phyloP scores from a whole-genome alignment of 169 alveolate species.

The Fabrea salina region DNA sequence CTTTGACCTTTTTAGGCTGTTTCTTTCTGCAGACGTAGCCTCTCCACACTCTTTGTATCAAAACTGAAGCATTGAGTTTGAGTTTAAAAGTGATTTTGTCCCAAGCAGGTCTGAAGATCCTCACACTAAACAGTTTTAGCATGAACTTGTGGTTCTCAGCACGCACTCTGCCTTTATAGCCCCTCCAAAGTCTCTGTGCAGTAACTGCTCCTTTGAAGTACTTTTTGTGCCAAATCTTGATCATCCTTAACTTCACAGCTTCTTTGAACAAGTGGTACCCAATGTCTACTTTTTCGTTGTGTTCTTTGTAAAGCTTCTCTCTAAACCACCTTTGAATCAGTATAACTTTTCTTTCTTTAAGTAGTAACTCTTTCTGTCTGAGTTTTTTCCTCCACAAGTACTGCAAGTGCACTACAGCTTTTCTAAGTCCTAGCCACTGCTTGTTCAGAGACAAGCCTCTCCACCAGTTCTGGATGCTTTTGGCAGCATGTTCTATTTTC shows the following conservation, averaged over 20 bases:
- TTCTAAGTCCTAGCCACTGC: background rate
- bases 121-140: background rate
- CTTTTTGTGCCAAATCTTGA: background rate
- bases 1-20: background rate
- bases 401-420: background rate
- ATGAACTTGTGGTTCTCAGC: background rate
- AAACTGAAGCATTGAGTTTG: background rate
- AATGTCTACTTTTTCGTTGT: background rate
- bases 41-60: conserved; percentile 4
- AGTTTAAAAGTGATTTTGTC: background rate
- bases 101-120: background rate
- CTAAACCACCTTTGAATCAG: conserved; percentile 5
- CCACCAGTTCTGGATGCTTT: background rate
- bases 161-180: background rate
- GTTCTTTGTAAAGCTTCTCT: background rate
- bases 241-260: background rate
- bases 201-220: background rate
- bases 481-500: background rate
- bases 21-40: background rate
- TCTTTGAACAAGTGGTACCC: background rate
- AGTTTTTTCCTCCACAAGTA: background rate
- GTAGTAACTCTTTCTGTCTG: background rate
- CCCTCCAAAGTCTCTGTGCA: background rate
- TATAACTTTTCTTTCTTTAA: background rate
- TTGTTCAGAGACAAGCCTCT: background rate